These are phyloP conservation scores for Ophioceras dolichostomum DNA, from an alignment of 2,329 filamentous ascomycete genomes.

Conservation along the genomic window DNA sequence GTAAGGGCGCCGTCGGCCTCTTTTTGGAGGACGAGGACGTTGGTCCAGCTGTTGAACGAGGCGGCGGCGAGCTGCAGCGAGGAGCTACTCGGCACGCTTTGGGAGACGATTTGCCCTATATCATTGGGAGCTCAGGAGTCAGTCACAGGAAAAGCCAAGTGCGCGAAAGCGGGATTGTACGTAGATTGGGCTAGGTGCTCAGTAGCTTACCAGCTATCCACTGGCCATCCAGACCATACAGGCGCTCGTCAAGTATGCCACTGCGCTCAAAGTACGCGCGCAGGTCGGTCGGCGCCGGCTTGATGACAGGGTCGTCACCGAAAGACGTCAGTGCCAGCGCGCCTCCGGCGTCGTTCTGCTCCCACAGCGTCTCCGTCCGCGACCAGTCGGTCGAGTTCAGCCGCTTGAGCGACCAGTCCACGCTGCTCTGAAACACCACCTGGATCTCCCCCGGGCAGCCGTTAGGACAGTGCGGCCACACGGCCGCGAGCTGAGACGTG, in stretches of 20 bases:
- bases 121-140: no score
- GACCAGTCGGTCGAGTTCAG: slow-evolving; percentile 1
- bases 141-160: background rate
- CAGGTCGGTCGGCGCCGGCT: background rate
- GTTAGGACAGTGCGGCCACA: background rate
- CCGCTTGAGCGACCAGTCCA: background rate
- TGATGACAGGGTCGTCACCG: background rate
- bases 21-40: background rate
- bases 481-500: background rate
- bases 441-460: background rate
- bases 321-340: background rate
- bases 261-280: background rate
- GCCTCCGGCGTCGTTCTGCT: background rate
- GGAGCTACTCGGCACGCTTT: background rate
- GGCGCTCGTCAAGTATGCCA: background rate
- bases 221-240: background rate
- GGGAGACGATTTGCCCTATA: background rate
- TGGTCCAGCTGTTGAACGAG: background rate
- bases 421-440: background rate
- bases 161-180: background rate
- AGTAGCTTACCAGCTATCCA: background rate
- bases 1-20: background rate
- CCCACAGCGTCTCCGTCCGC: background rate
- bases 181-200: background rate
- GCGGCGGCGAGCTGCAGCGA: background rate